Conservation (phyloP, 306 rosid genomes). For the Senna tora region DNA sequence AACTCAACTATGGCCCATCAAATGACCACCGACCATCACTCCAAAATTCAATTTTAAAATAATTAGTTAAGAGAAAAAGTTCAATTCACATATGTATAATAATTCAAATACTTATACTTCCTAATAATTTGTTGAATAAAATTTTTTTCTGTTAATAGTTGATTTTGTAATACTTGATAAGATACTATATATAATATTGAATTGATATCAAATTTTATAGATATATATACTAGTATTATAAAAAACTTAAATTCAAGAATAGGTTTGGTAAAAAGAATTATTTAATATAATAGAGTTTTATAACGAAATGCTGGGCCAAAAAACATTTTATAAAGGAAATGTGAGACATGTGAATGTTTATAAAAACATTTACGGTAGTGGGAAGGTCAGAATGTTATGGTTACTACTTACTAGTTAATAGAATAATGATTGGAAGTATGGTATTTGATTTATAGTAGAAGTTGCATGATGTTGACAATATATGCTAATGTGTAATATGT, state of each 20-base stretch:
- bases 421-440: conserved; percentile 31
- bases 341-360: neutral
- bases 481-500: conserved; percentile 2
- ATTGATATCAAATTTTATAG: too few species aligned
- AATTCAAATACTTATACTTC: too few species aligned
- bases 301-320: neutral
- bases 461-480: conserved; percentile 33
- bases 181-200: too few species aligned
- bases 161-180: too few species aligned
- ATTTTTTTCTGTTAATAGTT: too few species aligned
- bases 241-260: too few species aligned
- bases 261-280: too few species aligned
- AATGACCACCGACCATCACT: conserved; percentile 3
- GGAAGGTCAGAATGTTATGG: conserved; percentile 19
- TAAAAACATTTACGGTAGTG: neutral
- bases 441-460: neutral
- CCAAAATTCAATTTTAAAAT: neutral
- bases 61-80: neutral
- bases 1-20: conserved; percentile 9
- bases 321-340: neutral
- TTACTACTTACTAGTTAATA: conserved; percentile 7
- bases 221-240: too few species aligned
- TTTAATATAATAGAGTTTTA: neutral
- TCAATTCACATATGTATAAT: too few species aligned
- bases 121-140: too few species aligned